Percentiles rank a stretch among this genome's conserved stretches.
Conservation (phyloP, 169 alveolate genomes). For the Toxoplasma gondii region DNA sequence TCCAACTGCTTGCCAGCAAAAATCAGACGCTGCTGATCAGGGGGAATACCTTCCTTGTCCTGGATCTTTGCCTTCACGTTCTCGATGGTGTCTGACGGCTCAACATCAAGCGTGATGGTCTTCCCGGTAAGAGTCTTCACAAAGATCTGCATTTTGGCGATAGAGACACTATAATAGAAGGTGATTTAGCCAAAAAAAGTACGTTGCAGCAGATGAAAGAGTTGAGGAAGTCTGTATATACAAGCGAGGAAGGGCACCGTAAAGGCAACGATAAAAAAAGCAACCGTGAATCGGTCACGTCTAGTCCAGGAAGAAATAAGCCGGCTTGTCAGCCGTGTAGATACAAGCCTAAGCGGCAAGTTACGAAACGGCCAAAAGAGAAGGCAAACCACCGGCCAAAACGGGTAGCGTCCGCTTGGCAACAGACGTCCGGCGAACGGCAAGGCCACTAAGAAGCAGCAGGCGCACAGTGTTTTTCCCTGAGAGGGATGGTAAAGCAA, state of each 20-base stretch:
- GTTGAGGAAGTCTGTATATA: background rate
- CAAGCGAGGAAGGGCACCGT: background rate
- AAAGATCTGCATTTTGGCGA: slow-evolving; percentile 90
- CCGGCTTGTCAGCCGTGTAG: background rate
- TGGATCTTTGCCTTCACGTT: too few relatives aligned
- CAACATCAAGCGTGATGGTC: too few relatives aligned
- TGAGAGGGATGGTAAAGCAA: background rate
- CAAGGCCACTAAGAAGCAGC: background rate
- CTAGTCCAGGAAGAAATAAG: background rate
- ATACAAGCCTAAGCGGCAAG: background rate
- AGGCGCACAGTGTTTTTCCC: background rate
- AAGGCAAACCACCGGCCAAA: background rate
- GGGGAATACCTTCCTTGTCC: too few relatives aligned
- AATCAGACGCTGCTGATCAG: too few relatives aligned
- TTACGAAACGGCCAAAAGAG: background rate
- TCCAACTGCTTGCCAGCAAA: too few relatives aligned
- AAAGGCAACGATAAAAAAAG: background rate
- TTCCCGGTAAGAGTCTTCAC: slow-evolving; percentile 97
- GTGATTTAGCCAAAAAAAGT: background rate
- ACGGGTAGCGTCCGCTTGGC: background rate
- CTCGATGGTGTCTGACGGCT: too few relatives aligned
- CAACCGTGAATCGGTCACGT: background rate
- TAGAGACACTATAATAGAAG: background rate
- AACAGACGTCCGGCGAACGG: background rate
- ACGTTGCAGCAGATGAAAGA: background rate